phyloP scores from a whole-genome alignment of 116 monocot species.

The Dioscorea cayenensis region DNA sequence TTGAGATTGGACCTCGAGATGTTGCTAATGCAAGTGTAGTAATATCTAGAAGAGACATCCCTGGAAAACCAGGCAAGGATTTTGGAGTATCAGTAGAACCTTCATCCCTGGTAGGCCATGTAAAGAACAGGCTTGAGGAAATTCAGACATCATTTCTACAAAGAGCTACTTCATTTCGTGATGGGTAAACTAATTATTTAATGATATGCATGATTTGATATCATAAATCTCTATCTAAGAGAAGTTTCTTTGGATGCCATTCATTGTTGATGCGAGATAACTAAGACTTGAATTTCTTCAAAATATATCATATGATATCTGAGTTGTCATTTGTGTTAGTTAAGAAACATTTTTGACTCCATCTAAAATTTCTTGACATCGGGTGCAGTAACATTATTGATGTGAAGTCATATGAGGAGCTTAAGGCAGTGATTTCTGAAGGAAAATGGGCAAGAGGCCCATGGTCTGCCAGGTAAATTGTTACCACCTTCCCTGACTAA shows the following conservation, averaged over 20 bases:
- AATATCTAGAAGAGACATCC: constrained; percentile 76
- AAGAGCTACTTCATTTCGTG: constrained; percentile 72
- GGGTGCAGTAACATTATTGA: constrained; percentile 88
- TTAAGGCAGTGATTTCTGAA: constrained; percentile 71
- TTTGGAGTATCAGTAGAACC: constrained; percentile 88
- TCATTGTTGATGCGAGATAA: too few relatives aligned
- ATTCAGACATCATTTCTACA: constrained; percentile 76
- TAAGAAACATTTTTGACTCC: too few relatives aligned
- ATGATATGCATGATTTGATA: neutral
- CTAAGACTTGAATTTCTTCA: too few relatives aligned
- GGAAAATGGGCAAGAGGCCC: constrained; percentile 99
- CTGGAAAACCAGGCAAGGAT: constrained; percentile 92
- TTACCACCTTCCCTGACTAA: neutral
- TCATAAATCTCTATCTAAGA: neutral
- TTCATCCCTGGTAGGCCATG: constrained; percentile 42
- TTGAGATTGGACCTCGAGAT: constrained; percentile 95
- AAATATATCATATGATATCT: too few relatives aligned
- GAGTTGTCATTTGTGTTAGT: too few relatives aligned
- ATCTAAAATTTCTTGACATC: neutral
- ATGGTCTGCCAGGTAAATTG: constrained; percentile 84
- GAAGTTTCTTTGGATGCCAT: neutral
- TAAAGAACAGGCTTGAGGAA: constrained; percentile 68
- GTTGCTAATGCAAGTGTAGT: constrained; percentile 69
- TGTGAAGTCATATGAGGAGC: constrained; percentile 82
- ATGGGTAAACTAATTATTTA: constrained; percentile 24